Conservation (phyloP, 257 asterid species). For the Eucommia ulmoides region DNA sequence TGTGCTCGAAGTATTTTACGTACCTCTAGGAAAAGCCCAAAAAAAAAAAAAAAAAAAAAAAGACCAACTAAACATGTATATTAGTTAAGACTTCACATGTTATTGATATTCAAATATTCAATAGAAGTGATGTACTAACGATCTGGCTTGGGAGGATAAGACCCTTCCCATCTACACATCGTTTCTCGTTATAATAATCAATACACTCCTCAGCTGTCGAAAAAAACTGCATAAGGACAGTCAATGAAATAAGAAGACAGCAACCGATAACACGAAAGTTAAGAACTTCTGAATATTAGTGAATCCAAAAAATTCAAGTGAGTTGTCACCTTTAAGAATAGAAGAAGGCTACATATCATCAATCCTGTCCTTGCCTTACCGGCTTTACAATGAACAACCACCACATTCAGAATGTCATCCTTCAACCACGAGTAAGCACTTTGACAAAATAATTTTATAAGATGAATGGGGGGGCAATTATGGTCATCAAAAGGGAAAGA, state of each 20-base stretch:
- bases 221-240: constrained; percentile 55
- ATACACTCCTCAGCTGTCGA: constrained; percentile 95
- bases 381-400: constrained; percentile 98
- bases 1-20: constrained; percentile 77
- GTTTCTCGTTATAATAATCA: constrained; percentile 71
- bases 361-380: constrained; percentile 97
- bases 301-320: too few species aligned
- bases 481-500: constrained; percentile 96
- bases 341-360: constrained; percentile 95
- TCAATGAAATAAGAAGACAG: constrained; percentile 8
- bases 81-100: constrained; percentile 3
- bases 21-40: constrained; percentile 51
- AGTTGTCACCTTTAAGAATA: constrained; percentile 89
- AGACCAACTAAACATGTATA: constrained; percentile 14
- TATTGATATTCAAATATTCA: constrained; percentile 7
- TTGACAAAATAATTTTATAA: constrained; percentile 71
- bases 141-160: constrained; percentile 95
- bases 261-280: constrained; percentile 6
- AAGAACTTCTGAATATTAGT: constrained; percentile 9
- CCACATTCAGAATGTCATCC: constrained; percentile 88
- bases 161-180: constrained; percentile 94
- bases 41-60: constrained; percentile 9
- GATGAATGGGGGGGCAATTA: constrained; percentile 93
- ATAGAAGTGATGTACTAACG: constrained; percentile 40
- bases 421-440: constrained; percentile 98